Base-by-base conservation (phyloP, 2,329 filamentous ascomycete genomes). In the Aureobasidium vineae region DNA sequence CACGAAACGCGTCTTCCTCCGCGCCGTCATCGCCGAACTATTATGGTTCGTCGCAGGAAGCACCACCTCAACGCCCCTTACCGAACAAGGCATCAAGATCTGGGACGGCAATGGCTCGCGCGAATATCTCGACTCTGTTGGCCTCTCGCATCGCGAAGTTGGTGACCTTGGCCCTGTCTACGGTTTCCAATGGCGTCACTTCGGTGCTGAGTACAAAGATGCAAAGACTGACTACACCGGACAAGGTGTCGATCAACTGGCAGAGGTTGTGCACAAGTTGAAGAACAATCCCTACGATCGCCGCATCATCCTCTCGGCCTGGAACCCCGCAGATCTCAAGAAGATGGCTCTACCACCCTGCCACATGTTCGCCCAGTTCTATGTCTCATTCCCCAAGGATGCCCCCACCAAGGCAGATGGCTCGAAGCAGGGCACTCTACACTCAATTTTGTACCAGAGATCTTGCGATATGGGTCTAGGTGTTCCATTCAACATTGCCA, bases 121-220 rank as follows among this genome's bases (percentile, higher is more conserved):
- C 72, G 90, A 88, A 74, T 98, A 90, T 77, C 90, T 99, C 43
- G 94, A 99, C 80, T 88, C 83, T 69, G 85, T 95, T 1, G 94
- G 94, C 0, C 85, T 98, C 7, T 82, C 83, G 0, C 88, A 97
- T 75, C 91, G 94, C 68, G 91, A 87, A 63, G 90, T 88, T 23
- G 95, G 95, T 70, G 95, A 99, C 74, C 83, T 99, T 0, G 95
- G 95, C 0, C 95, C 95, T 36, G 93, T 98, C 0, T 99, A 99
- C 76, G 95, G 95, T 1, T 99, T 99, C 80, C 95, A 99, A 79
- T 99, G 95, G 95, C 90, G 95, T 3, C 94, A 98, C 79, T 99
- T 99, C 74, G 95, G 95, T 60, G 95, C 95, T 5, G 87, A 92
- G 69, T 99, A 99, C 77, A 81, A 88, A 21, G 90, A 94, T 74